Percentiles rank a stretch among this genome's conserved stretches.
Conservation (phyloP, 208 protist species). For the Crithidia brevicula region DNA sequence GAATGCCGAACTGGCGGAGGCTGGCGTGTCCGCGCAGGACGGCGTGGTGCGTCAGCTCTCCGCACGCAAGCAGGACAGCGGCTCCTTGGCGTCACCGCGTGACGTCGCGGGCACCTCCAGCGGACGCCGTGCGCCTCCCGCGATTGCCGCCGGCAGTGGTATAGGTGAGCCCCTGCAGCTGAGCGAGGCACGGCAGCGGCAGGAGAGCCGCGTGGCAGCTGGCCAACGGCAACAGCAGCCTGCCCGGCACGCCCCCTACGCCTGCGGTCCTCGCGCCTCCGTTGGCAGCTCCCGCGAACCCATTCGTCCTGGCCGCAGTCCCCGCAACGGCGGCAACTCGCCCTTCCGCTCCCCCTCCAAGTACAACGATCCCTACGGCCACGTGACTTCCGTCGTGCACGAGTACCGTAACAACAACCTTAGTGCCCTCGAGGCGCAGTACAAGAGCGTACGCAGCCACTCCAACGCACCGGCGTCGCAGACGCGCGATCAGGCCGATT, state of each 20-base stretch:
- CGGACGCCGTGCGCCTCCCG: neutral
- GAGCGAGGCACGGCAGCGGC: conserved; percentile 11
- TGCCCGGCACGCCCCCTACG: conserved; percentile 4
- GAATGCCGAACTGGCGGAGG: conserved; percentile 25
- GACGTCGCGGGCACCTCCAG: conserved; percentile 10
- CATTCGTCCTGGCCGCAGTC: conserved; percentile 6
- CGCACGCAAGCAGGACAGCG: conserved; percentile 29
- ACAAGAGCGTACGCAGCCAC: conserved; percentile 31
- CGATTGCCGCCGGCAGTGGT: conserved; percentile 10
- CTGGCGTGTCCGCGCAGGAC: conserved; percentile 36
- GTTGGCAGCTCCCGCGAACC: conserved; percentile 10
- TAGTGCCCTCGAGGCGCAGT: conserved; percentile 53
- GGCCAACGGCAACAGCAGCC: conserved; percentile 1
- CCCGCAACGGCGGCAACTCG: conserved; percentile 3
- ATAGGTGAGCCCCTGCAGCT: conserved; percentile 13
- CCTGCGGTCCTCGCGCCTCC: neutral
- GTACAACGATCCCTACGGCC: conserved; percentile 40
- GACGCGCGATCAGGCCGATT: neutral
- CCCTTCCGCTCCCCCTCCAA: conserved; percentile 5
- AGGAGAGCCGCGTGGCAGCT: conserved; percentile 1
- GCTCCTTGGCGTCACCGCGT: conserved; percentile 41
- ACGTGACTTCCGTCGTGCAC: conserved; percentile 63
- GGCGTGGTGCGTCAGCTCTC: conserved; percentile 54
- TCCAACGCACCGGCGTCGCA: conserved; percentile 12
- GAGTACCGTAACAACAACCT: conserved; percentile 54